phyloP scores from a whole-genome alignment of 768 basidiomycete species.

The Gyrodon lividus region DNA sequence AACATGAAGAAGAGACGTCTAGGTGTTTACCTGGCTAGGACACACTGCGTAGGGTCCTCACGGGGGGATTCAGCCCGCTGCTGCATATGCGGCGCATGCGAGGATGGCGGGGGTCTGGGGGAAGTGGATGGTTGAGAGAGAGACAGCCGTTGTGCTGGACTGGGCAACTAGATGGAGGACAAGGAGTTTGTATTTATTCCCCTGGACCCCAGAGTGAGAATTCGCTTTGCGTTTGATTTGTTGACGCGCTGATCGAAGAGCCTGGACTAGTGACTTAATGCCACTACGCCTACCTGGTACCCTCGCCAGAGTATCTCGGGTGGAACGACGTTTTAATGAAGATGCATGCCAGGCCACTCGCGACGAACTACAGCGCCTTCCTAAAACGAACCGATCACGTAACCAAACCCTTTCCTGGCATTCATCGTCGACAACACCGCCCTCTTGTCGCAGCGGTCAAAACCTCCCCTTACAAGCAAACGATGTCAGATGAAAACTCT shows the following conservation, averaged over 20 bases:
- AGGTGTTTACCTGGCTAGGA: neutral
- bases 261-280: no score
- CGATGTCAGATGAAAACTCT: slow-evolving; percentile 42
- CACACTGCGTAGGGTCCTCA: neutral
- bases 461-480: neutral
- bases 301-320: no score
- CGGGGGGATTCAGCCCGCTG: neutral
- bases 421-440: neutral
- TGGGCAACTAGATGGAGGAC: neutral
- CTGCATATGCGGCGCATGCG: neutral
- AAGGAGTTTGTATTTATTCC: neutral
- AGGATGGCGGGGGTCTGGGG: neutral
- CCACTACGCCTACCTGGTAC: no score
- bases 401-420: neutral
- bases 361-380: neutral
- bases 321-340: neutral
- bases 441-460: neutral
- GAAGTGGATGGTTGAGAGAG: neutral
- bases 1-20: neutral
- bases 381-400: neutral
- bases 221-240: no score
- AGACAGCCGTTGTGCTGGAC: neutral
- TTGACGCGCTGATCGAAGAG: no score
- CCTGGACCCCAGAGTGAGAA: neutral
- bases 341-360: no score